Evolutionary conservation across 1,284 basidiomycete species (phyloP), one percentile per base, ranked within the genome.

Genomic region (Heterobasidion irregulare): DNA sequence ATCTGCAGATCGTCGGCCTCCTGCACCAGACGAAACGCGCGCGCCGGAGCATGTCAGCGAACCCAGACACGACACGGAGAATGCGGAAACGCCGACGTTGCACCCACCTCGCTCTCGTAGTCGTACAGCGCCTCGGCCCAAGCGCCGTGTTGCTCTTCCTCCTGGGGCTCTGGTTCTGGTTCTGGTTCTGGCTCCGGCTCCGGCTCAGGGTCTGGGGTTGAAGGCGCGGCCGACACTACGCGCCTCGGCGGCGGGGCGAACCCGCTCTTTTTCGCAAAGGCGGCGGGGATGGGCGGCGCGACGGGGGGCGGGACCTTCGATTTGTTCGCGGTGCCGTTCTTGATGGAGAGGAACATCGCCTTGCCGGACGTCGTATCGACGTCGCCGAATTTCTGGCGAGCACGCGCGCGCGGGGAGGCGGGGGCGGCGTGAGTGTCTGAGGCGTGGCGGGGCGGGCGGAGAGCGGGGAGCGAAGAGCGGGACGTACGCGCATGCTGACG

Each of bases 91-190:
- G 47, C 19, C 26, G 47, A 15, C 12, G n/a, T 33, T 12, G 19
- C 38, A 71, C 78, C 52, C 59, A 89, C 88, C 61, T 74, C 71
- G 55, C 86, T 83, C 45, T 72, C 70, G 68, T 88, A 91, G 58
- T 88, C 86, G 64, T 91, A 91, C 66, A 89, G 60, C 4, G 75
- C 87, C 62, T 90, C 83, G 10, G 80, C 88, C 87, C 87, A 90
- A 58, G 88, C 85, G 9, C 84, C 87, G 35, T 72, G 65, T 10
- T 65, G 68, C 56, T 73, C 72, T 55, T 78, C 74, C 41, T 74
- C 67, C 26, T 26, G 26, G 0, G 26, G 65, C 33, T n/a, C n/a
- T n/a, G n/a, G n/a, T n/a, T 56, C 59, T 4, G 56, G 62, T 41
- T 61, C 57, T 38, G 67, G 63, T 26, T 61, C 54, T 6, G 64